Conservation (phyloP, 73 alveolate species). For the Diophrys appendiculata region DNA sequence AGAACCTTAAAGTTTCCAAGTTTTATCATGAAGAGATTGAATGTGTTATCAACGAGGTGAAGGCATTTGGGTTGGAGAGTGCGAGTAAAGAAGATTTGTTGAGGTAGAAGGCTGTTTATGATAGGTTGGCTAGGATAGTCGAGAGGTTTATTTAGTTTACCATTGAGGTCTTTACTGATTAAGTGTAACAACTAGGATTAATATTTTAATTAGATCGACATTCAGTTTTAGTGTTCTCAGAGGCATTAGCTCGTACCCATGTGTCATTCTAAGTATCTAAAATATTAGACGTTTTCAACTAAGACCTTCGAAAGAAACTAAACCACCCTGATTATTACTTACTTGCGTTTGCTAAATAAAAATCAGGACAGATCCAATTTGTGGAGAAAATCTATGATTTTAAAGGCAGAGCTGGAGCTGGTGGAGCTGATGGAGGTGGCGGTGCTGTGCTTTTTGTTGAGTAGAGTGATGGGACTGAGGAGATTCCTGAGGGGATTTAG, state of each 20-base stretch:
- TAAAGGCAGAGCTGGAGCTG: slow-evolving; percentile 45
- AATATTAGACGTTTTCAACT: slow-evolving; percentile 56
- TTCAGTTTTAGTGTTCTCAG: slow-evolving; percentile 80
- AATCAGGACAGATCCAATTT: slow-evolving; percentile 35
- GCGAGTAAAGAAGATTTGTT: not conserved
- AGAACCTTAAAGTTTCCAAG: too few relatives aligned
- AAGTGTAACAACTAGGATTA: slow-evolving; percentile 74
- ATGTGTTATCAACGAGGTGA: slow-evolving; percentile 17
- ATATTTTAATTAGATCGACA: slow-evolving; percentile 60
- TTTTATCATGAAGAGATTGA: not conserved
- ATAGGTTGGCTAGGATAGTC: slow-evolving; percentile 22
- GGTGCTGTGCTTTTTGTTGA: slow-evolving; percentile 79
- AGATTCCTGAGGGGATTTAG: slow-evolving; percentile 74
- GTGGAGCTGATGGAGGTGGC: slow-evolving; percentile 87
- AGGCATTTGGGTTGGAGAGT: not conserved
- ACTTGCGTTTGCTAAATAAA: slow-evolving; percentile 51
- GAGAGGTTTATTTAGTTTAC: slow-evolving; percentile 13
- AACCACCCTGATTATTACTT: slow-evolving; percentile 70
- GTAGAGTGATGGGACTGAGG: slow-evolving; percentile 91
- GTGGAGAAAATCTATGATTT: not conserved
- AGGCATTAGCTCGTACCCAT: slow-evolving; percentile 83
- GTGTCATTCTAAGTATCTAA: slow-evolving; percentile 83
- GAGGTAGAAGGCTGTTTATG: slow-evolving; percentile 42
- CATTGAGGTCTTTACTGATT: slow-evolving; percentile 48
- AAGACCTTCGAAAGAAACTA: slow-evolving; percentile 59